These are phyloP conservation scores for Barnettozyma botsteinii DNA, from an alignment of 805 yeast genomes.

Conservation along the genomic window DNA sequence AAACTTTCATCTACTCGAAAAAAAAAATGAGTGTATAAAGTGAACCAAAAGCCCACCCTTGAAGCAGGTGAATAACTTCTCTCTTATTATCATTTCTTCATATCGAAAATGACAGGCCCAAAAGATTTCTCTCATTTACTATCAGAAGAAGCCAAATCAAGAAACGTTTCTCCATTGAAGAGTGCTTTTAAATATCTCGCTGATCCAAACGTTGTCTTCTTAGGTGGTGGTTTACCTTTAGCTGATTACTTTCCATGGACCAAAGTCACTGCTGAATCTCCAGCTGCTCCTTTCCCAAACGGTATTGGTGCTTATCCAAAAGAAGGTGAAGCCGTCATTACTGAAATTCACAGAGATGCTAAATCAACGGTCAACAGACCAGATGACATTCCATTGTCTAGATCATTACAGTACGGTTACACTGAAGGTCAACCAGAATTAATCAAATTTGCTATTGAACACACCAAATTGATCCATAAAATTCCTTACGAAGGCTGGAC, in stretches of 20 bases:
- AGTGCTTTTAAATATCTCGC: conserved; percentile 72
- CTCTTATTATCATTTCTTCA: too few relatives aligned
- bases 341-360: conserved; percentile 38
- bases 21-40: too few relatives aligned
- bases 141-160: conserved; percentile 71
- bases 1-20: too few relatives aligned
- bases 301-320: conserved; percentile 67
- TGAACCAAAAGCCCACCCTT: too few relatives aligned
- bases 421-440: conserved; percentile 79
- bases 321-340: conserved; percentile 31
- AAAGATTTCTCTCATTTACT: conserved; percentile 71
- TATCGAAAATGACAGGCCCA: conserved; percentile 35
- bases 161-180: conserved; percentile 78
- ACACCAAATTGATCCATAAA: conserved; percentile 49
- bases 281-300: conserved; percentile 70
- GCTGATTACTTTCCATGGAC: conserved; percentile 92
- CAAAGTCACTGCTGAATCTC: conserved; percentile 60
- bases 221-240: conserved; percentile 95
- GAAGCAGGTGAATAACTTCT: too few relatives aligned
- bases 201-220: conserved; percentile 72
- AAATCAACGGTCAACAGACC: conserved; percentile 30
- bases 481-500: conserved; percentile 65
- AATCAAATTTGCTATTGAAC: conserved; percentile 63
- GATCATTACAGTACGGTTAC: conserved; percentile 88
- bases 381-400: conserved; percentile 64